Base-by-base conservation (phyloP, 106 monocot species). In the Acorus calamus region DNA sequence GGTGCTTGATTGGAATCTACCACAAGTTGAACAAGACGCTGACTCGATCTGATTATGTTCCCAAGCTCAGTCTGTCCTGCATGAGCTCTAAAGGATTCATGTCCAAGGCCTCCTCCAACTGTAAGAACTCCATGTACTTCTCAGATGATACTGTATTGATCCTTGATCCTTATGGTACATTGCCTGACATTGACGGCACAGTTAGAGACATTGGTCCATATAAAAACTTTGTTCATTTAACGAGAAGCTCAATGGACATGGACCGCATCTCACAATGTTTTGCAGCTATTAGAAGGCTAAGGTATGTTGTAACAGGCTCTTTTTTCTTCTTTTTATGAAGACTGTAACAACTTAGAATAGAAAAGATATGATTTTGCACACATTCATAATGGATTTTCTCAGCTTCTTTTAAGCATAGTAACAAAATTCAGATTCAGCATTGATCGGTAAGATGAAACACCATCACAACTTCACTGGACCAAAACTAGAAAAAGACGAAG, bases 1-100 rank as follows among this genome's bases (percentile, higher is more conserved):
- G 52, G 56, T 68, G 63, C 51, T 55, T 89, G 50, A 73, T 93
- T 42, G 80, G 73, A 51, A 89, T 89, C 42, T 93, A 86, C 65
- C 80, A 79, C 65, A 83, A 71, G 66, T 63, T 93, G 59, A 70
- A 75, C 56, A 63, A 65, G 53, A 56, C 69, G 55, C 62, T 71
- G n/a, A 14, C 53, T 44, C 67, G 56, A 2, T 13, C 47, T 3
- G 72, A 73, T 7, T 53, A 41, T 42, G 47, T 65, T 69, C 53
- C 80, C 11, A 85, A 83, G 78, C 54, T 78, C 46, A 63, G 68
- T 54, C 71, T 93, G 12, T 81, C 93, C 14, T 86, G 89, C 83
- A 83, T 89, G 60, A 86, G 82, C 52, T 70, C 91, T 53, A 83
- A 68, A 63, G 78, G 70, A 49, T 60, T 79, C 9, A 56, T 69